These are phyloP conservation scores for Alternaria atra DNA, from an alignment of 2,329 filamentous ascomycete genomes.

Conservation along the genomic window DNA sequence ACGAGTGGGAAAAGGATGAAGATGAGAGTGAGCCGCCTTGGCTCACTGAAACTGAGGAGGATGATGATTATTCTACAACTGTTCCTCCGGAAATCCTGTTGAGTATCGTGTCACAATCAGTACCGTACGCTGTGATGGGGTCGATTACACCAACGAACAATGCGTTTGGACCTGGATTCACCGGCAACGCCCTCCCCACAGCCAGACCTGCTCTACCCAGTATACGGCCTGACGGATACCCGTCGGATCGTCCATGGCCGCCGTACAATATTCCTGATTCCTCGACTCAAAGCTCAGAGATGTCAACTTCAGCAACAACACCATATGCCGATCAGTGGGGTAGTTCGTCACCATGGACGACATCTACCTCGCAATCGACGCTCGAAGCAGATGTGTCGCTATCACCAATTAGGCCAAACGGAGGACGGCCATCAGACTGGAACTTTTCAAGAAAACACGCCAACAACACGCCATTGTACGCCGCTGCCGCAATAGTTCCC, in stretches of 20 bases:
- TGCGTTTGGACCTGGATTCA: neutral
- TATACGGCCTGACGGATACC: neutral
- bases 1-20: constrained; percentile 13
- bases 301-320: constrained; percentile 9
- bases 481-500: constrained; percentile 36
- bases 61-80: neutral
- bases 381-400: neutral
- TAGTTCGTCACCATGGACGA: neutral
- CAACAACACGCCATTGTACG: constrained; percentile 29
- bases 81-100: neutral
- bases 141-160: neutral
- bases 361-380: neutral
- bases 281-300: constrained; percentile 1
- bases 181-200: neutral
- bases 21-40: constrained; percentile 1
- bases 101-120: neutral
- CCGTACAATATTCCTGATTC: neutral
- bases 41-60: constrained; percentile 3
- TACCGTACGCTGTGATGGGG: neutral
- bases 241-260: neutral
- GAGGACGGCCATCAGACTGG: constrained; percentile 5
- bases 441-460: constrained; percentile 10
- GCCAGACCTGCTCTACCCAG: constrained; percentile 1
- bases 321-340: constrained; percentile 3
- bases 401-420: constrained; percentile 2